phyloP scores from a whole-genome alignment of 2,329 filamentous ascomycete species.

The Fusarium devonianum region DNA sequence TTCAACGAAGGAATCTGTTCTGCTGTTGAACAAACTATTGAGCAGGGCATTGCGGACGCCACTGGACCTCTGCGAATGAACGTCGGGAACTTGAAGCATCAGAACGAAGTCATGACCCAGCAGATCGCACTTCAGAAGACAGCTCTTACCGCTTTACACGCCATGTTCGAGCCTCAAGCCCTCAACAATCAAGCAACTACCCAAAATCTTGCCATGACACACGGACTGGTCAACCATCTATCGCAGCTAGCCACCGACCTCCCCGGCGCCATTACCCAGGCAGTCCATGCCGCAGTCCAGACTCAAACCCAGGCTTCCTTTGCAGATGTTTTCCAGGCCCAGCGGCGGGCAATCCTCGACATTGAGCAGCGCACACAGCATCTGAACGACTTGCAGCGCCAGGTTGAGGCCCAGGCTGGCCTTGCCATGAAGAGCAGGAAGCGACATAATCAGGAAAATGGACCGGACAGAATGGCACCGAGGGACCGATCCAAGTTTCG shows the following conservation, averaged over 20 bases:
- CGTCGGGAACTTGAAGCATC: conserved; percentile 32
- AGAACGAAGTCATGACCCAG: conserved; percentile 38
- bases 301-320: conserved; percentile 33
- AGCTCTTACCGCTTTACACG: conserved; percentile 28
- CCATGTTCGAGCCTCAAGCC: conserved; percentile 31
- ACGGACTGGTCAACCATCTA: conserved; percentile 35
- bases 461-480: background rate
- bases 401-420: conserved; percentile 3
- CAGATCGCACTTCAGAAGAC: conserved; percentile 40
- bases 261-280: conserved; percentile 37
- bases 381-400: background rate
- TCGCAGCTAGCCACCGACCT: conserved; percentile 39
- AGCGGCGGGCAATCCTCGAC: conserved; percentile 32
- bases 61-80: conserved; percentile 43
- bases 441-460: background rate
- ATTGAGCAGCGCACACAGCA: conserved; percentile 12
- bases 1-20: conserved; percentile 39
- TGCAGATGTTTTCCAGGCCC: conserved; percentile 29
- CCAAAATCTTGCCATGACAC: conserved; percentile 34
- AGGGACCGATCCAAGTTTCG: background rate
- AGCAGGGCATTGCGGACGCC: conserved; percentile 45
- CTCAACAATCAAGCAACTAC: conserved; percentile 27
- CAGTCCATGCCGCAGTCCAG: conserved; percentile 37
- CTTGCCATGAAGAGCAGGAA: background rate
- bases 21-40: conserved; percentile 44